phyloP scores from a whole-genome alignment of 1,284 basidiomycete genomes.

The Cerrena zonata region DNA sequence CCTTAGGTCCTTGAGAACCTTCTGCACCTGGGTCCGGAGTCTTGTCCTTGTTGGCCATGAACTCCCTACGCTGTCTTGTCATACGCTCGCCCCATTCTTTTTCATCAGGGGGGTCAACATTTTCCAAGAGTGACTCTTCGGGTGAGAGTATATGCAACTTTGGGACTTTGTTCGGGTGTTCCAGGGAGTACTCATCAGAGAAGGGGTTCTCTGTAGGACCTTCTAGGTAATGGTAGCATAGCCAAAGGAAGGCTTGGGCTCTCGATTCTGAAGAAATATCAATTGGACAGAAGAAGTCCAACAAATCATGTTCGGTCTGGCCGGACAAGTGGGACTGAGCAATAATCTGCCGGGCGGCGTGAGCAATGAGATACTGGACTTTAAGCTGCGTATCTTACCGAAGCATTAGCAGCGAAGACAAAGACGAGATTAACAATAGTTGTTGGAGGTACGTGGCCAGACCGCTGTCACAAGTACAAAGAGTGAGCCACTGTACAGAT shows the following conservation, averaged over 20 bases:
- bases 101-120: conserved; percentile 65
- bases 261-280: conserved; percentile 56
- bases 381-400: conserved; percentile 43
- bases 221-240: conserved; percentile 75
- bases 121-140: conserved; percentile 50
- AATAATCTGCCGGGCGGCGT: conserved; percentile 38
- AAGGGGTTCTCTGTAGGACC: conserved; percentile 59
- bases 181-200: conserved; percentile 48
- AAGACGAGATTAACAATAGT: conserved; percentile 59
- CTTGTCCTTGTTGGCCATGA: conserved; percentile 51
- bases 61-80: conserved; percentile 57
- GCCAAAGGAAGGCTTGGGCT: conserved; percentile 70
- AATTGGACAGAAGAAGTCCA: conserved; percentile 62
- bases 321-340: conserved; percentile 50
- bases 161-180: conserved; percentile 51
- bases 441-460: conserved; percentile 50
- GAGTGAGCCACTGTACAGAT: conserved; percentile 12
- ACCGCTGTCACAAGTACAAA: conserved; percentile 31
- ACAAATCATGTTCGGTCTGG: conserved; percentile 45
- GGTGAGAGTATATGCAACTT: conserved; percentile 43
- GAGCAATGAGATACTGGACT: conserved; percentile 10
- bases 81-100: conserved; percentile 60
- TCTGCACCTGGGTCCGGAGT: conserved; percentile 22
- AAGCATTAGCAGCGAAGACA: conserved; percentile 50
- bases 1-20: conserved; percentile 22